Base-by-base conservation (phyloP, 2,329 filamentous ascomycete species). In the Trichophyton simii region DNA sequence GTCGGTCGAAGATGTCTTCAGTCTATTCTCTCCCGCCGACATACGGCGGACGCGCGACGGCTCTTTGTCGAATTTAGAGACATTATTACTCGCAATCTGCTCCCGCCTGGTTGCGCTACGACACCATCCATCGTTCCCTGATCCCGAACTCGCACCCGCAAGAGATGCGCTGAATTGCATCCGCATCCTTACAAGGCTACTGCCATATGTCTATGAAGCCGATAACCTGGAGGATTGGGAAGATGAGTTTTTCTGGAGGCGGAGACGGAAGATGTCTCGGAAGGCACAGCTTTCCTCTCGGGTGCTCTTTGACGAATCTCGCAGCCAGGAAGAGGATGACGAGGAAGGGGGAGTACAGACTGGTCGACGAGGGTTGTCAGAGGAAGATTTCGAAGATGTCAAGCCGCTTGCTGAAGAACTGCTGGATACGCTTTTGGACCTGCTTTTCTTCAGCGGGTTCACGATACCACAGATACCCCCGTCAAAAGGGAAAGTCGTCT, bases 1-100 rank as follows among this genome's bases (percentile, higher is more conserved):
- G 75, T 91, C 91, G 13, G 85, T 89, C 59, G 94, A 97, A 72
- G 94, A 99, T 79, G 86, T 99, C 70, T 97, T 97, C 79, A 95
- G 90, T 72, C 83, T 97, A 64, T 97, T 96, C 76, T 91, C 91
- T 42, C 85, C 91, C 4, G 85, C 87, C 62, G 89, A 95, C 72
- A 92, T 96, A 65, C 88, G 91, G 64, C 86, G 91, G 67, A 91
- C 90, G 54, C 85, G 91, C 71, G 92, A 96, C 74, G 82, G 84
- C 68, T 87, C 91, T 57, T 79, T 95, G 64, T 86, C 88, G 72
- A 96, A 96, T 71, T 81, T 96, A 65, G 91, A 96, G 76, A 96
- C 91, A 5, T 81, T 96, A 46, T 83, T 96, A 66, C 81, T 92
- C 48, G 89, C 88, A 58, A 80, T 95, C 63, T 89, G 87, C n/a